Conservation (phyloP, 2,329 filamentous ascomycete species). For the Tolypocladium amazonense region DNA sequence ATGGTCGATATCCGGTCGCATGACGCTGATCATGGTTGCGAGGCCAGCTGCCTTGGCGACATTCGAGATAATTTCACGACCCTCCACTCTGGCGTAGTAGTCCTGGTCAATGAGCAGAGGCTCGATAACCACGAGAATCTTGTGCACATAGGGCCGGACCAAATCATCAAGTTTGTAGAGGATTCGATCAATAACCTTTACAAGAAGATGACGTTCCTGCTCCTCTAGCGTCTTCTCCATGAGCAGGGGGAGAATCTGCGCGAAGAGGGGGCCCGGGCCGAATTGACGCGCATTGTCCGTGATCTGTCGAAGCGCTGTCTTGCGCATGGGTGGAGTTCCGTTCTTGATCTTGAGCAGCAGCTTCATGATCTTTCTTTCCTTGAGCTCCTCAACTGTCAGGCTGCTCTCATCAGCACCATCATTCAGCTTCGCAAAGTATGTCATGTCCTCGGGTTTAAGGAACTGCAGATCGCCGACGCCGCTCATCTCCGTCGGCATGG, state of each 20-base stretch:
- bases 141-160: conserved; percentile 92
- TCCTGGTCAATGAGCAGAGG: conserved; percentile 98
- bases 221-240: conserved; percentile 99
- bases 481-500: conserved; percentile 88
- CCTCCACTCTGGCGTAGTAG: conserved; percentile 96
- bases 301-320: conserved; percentile 91
- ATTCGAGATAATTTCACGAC: conserved; percentile 97
- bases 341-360: conserved; percentile 97
- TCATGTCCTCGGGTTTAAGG: conserved; percentile 98
- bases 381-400: conserved; percentile 87
- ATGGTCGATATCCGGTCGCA: conserved; percentile 97
- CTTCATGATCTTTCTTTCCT: conserved; percentile 98
- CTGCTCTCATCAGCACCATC: conserved; percentile 87
- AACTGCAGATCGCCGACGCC: conserved; percentile 94
- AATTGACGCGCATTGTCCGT: conserved; percentile 97
- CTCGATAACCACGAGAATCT: conserved; percentile 97
- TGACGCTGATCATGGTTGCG: conserved; percentile 98
- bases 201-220: conserved; percentile 92
- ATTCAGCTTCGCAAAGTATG: conserved; percentile 95
- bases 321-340: conserved; percentile 95
- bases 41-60: conserved; percentile 92
- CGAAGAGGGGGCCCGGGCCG: conserved; percentile 86
- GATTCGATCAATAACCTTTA: conserved; percentile 98
- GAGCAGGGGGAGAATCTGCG: conserved; percentile 89
- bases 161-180: conserved; percentile 97